Percentiles rank a stretch among this genome's conserved stretches.
Evolutionary conservation across 1,139 yeast genomes (phyloP).

Genomic region (Candida sojae): DNA sequence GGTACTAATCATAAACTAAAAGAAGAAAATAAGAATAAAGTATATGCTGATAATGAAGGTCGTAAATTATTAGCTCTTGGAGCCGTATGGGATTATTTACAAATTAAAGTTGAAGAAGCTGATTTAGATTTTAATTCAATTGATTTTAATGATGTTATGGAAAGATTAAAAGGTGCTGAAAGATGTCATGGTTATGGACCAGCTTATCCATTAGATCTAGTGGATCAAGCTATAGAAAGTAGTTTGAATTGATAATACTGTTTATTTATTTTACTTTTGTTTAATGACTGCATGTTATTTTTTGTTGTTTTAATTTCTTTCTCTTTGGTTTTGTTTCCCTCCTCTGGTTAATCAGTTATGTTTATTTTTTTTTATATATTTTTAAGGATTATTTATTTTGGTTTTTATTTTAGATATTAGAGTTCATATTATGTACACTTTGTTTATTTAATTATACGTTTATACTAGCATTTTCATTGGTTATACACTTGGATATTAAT

Average conservation of each 20-base stretch:
- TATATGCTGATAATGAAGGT: constrained; percentile 38
- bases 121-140: constrained; percentile 48
- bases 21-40: constrained; percentile 25
- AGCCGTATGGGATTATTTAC: constrained; percentile 81
- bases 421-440: background rate
- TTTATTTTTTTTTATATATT: background rate
- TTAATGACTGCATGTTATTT: background rate
- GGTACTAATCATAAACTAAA: constrained; percentile 24
- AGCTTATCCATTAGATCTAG: constrained; percentile 58
- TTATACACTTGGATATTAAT: too few species aligned
- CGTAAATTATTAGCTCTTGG: constrained; percentile 64
- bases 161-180: constrained; percentile 62
- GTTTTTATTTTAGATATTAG: background rate
- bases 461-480: too few species aligned
- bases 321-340: background rate
- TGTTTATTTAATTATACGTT: too few species aligned
- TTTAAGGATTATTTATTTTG: background rate
- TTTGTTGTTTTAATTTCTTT: background rate
- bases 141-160: constrained; percentile 62
- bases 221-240: constrained; percentile 31
- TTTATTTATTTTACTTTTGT: background rate
- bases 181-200: constrained; percentile 85
- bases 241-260: constrained; percentile 4
- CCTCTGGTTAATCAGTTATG: background rate
- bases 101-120: constrained; percentile 44